phyloP scores from a whole-genome alignment of 2,329 filamentous ascomycete species.

The Paracoccidioides lutzii region DNA sequence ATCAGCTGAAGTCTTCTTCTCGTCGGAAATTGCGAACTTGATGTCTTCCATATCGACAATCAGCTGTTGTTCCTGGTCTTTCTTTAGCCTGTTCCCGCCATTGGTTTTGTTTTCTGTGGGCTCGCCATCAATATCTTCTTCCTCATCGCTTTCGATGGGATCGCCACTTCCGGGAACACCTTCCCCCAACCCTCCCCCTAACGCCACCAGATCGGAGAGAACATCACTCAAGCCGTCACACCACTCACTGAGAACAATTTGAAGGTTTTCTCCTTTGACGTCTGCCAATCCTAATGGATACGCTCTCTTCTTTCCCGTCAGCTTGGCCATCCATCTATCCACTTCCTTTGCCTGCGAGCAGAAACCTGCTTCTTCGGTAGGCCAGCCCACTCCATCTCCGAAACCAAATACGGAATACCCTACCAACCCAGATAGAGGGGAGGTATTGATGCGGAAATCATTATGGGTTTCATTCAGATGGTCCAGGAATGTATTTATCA shows the following conservation, averaged over 20 bases:
- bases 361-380: slow-evolving; percentile 77
- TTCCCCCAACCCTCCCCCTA: slow-evolving; percentile 43
- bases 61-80: slow-evolving; percentile 22
- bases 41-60: slow-evolving; percentile 80
- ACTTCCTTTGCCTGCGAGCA: slow-evolving; percentile 84
- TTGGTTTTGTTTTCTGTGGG: slow-evolving; percentile 33
- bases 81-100: slow-evolving; percentile 30
- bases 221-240: slow-evolving; percentile 58
- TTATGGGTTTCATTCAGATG: slow-evolving; percentile 87
- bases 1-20: slow-evolving; percentile 7
- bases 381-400: slow-evolving; percentile 85
- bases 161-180: slow-evolving; percentile 70
- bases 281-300: slow-evolving; percentile 85
- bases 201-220: slow-evolving; percentile 45
- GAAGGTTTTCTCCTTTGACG: slow-evolving; percentile 55
- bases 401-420: slow-evolving; percentile 93
- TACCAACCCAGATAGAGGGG: slow-evolving; percentile 59
- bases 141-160: slow-evolving; percentile 71
- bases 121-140: slow-evolving; percentile 49
- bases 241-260: slow-evolving; percentile 63
- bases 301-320: slow-evolving; percentile 73
- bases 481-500: slow-evolving; percentile 74
- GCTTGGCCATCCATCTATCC: slow-evolving; percentile 93
- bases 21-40: slow-evolving; percentile 28
- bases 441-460: slow-evolving; percentile 91